phyloP scores from a whole-genome alignment of 2,329 filamentous ascomycete species.

The Malbranchea zuffiana region DNA sequence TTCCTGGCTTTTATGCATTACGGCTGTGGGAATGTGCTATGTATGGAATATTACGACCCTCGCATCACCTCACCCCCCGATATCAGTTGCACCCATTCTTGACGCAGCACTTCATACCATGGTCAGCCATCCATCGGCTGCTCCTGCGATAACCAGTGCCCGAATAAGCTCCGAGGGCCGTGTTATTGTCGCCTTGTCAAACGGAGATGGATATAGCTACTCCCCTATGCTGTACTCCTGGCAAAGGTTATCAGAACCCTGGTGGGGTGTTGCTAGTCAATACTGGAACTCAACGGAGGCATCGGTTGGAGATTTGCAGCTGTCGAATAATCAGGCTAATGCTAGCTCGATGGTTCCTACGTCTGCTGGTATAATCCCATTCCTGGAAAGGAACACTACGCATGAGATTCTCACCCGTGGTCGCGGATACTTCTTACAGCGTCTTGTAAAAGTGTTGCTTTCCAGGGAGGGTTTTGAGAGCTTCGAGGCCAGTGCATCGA shows the following conservation, averaged over 20 bases:
- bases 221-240: constrained; percentile 75
- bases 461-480: constrained; percentile 84
- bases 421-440: constrained; percentile 78
- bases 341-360: constrained; percentile 46
- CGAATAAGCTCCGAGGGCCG: constrained; percentile 80
- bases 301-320: constrained; percentile 68
- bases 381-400: constrained; percentile 87
- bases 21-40: constrained; percentile 76
- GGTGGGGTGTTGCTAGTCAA: constrained; percentile 96
- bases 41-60: constrained; percentile 87
- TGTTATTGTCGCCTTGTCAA: constrained; percentile 80
- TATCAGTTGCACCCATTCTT: constrained; percentile 78
- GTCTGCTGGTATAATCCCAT: constrained; percentile 85
- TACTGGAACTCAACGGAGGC: constrained; percentile 99
- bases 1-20: constrained; percentile 82
- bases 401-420: constrained; percentile 86
- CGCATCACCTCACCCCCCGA: constrained; percentile 73
- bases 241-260: constrained; percentile 91
- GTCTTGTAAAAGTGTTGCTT: constrained; percentile 79
- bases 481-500: constrained; percentile 81
- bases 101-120: constrained; percentile 75
- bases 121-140: constrained; percentile 64
- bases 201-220: constrained; percentile 90
- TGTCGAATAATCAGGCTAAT: constrained; percentile 54
- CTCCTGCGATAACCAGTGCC: constrained; percentile 78